A percentile compares a stretch with the other conserved stretches of the same genome.
Conservation (phyloP, 768 basidiomycete species). For the Pleurotus sapidus region DNA sequence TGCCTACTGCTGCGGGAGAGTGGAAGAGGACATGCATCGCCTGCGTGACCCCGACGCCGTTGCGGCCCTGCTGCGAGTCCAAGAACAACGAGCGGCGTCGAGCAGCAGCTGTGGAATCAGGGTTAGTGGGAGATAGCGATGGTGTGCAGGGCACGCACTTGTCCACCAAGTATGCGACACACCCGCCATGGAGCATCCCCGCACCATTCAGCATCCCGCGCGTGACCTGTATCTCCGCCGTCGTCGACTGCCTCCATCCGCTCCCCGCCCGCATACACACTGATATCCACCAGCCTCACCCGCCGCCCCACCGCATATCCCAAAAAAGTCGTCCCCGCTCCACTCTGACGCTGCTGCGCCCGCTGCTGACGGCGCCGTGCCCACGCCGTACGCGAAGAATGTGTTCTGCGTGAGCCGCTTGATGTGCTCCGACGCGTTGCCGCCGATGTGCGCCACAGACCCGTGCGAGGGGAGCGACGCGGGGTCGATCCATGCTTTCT, state of each 20-base stretch:
- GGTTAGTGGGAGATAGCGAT: too few relatives aligned
- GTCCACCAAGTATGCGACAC: constrained; percentile 71
- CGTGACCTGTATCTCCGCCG: constrained; percentile 60
- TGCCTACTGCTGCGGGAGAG: constrained; percentile 60
- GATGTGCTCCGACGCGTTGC: constrained; percentile 59
- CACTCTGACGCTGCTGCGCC: constrained; percentile 25
- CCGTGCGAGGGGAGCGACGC: constrained; percentile 55
- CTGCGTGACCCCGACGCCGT: constrained; percentile 76
- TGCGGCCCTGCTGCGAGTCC: constrained; percentile 54
- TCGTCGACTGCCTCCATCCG: constrained; percentile 57
- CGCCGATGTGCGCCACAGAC: constrained; percentile 54
- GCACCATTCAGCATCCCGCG: constrained; percentile 72
- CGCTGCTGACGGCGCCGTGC: constrained; percentile 18
- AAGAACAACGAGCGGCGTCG: constrained; percentile 65
- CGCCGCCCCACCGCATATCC: constrained; percentile 56
- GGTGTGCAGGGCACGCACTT: constrained; percentile 50
- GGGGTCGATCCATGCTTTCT: constrained; percentile 65
- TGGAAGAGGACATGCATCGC: constrained; percentile 69
- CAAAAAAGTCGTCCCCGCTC: constrained; percentile 50
- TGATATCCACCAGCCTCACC: constrained; percentile 61
- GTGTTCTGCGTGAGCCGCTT: constrained; percentile 70
- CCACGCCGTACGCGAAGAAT: constrained; percentile 69
- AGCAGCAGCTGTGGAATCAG: constrained; percentile 48
- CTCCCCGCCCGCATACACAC: constrained; percentile 39
- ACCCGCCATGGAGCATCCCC: constrained; percentile 75